Base-by-base conservation (phyloP, 2,329 filamentous ascomycete genomes). In the Zelopaecilomyces penicillatus region DNA sequence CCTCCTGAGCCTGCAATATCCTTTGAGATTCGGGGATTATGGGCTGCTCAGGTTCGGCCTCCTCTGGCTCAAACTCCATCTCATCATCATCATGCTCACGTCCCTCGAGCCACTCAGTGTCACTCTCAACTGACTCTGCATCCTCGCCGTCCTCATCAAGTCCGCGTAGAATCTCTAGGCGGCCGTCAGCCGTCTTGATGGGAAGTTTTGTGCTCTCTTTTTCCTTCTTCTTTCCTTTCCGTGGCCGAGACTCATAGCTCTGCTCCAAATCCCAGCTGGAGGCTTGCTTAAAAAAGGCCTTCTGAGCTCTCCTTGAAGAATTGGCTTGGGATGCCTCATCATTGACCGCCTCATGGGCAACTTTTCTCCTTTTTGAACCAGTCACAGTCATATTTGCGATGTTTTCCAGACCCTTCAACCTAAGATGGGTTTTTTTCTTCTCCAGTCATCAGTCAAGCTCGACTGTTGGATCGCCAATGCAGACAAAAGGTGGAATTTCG, bases 241-340 rank as follows among this genome's bases (percentile, higher is more conserved):
- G 77, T 39, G 85, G 82, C 54, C 81, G 80, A 49, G 78, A 78
- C 65, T 95, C 89, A 71, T 96, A 97, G 63, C 87, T 84, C 60
- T 95, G 85, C 69, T 95, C 93, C 40, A 95, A 75, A 58, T 95
- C 82, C 89, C 91, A 97, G 65, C 81, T 83, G 47, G 86, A 75
- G 5, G 85, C 87, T 57, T 79, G 83, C 56, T 79, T 78, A 67
- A 87, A 77, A 63, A 90, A 89, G 43, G 77, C 75, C 53, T 77
- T 77, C 46, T 78, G 74, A n/a, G 71, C 64, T 43, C 66, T 71
- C 48, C 58, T 64, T 4, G 60, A 62, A 5, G 57, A 56, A 29
- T 57, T 47, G 30, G 53, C 58, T 33, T 51, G 61, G 51, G 53
- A 59, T 9, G 58, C 57, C 38, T 74, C 71, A 37, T 71, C 72